phyloP scores from a whole-genome alignment of 2,329 filamentous ascomycete genomes.

The Aspergillus nomiae region DNA sequence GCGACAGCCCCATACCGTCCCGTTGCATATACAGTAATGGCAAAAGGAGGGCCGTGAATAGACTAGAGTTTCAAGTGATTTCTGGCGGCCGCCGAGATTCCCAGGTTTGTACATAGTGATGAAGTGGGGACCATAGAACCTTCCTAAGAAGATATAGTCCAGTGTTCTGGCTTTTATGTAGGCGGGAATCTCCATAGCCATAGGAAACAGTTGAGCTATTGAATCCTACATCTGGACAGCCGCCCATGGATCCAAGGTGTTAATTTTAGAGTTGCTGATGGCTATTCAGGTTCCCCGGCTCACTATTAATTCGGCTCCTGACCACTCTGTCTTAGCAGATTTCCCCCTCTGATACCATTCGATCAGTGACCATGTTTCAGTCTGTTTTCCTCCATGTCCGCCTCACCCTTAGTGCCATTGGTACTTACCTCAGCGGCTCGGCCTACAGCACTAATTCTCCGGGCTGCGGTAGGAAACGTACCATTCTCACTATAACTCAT shows the following conservation, averaged over 20 bases:
- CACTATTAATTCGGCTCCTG: too few relatives aligned
- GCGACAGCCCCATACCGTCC: not conserved
- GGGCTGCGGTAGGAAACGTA: slow-evolving; percentile 12
- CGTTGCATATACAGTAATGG: not conserved
- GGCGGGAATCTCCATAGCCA: not conserved
- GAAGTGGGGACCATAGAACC: not conserved
- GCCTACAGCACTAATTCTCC: slow-evolving; percentile 23
- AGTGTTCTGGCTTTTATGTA: not conserved
- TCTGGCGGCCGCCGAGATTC: not conserved
- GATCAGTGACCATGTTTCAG: not conserved
- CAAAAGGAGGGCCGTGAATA: not conserved
- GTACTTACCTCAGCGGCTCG: not conserved
- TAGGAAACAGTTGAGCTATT: not conserved
- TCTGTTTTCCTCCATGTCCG: not conserved
- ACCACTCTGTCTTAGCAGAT: too few relatives aligned
- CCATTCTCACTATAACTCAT: not conserved
- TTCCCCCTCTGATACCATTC: not conserved
- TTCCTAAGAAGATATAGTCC: not conserved
- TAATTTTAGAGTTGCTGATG: too few relatives aligned
- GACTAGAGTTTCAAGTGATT: not conserved
- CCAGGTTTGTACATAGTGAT: not conserved
- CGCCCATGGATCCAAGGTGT: too few relatives aligned
- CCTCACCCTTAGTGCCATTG: not conserved
- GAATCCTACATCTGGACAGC: not conserved
- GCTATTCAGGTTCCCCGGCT: too few relatives aligned